These are phyloP conservation scores for Boletus sp. DNA, from an alignment of 768 basidiomycete species.

Conservation along the genomic window DNA sequence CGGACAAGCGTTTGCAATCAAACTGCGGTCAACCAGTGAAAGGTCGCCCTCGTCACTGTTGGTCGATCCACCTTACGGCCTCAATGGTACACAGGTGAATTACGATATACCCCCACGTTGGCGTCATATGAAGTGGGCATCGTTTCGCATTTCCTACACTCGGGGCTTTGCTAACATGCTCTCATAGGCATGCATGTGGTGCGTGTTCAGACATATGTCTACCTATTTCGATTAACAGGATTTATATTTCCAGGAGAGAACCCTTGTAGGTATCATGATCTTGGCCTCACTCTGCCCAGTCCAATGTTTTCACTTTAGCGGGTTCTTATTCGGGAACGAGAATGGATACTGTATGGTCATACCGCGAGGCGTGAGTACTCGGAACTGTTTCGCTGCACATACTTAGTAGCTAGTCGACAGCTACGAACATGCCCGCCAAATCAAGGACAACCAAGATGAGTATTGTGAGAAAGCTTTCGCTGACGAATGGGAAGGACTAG, in stretches of 20 bases:
- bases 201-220: slow-evolving; percentile 27
- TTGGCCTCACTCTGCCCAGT: neutral
- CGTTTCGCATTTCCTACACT: neutral
- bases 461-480: slow-evolving; percentile 53
- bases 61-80: slow-evolving; percentile 66
- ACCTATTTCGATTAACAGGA: neutral
- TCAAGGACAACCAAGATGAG: slow-evolving; percentile 65
- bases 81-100: slow-evolving; percentile 37
- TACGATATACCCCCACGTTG: slow-evolving; percentile 43
- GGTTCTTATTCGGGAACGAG: slow-evolving; percentile 41
- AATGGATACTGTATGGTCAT: slow-evolving; percentile 66
- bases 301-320: slow-evolving; percentile 10
- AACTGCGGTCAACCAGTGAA: slow-evolving; percentile 65
- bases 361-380: slow-evolving; percentile 49
- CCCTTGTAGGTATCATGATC: slow-evolving; percentile 33
- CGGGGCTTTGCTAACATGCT: slow-evolving; percentile 2
- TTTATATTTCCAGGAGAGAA: slow-evolving; percentile 47
- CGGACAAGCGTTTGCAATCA: slow-evolving; percentile 77
- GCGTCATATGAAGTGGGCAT: slow-evolving; percentile 72
- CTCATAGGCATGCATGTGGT: slow-evolving; percentile 56
- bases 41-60: slow-evolving; percentile 65
- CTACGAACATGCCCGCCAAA: slow-evolving; percentile 62
- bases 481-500: slow-evolving; percentile 44
- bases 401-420: slow-evolving; percentile 11
- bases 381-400: neutral